Conservation (phyloP, 257 asterid genomes). For the Cordia subcordata region DNA sequence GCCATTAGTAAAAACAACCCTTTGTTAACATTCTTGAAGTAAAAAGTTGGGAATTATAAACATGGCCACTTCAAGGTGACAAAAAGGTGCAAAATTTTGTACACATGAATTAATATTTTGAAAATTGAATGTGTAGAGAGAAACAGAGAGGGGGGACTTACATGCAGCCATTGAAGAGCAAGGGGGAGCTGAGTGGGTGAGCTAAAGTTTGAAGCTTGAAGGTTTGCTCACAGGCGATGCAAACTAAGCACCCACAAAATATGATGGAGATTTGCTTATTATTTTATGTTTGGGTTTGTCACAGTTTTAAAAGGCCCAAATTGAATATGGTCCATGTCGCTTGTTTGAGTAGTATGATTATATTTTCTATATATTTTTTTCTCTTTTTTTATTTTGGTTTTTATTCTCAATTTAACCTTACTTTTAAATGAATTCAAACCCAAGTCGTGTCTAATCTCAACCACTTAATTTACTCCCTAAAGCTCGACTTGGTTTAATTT, state of each 20-base stretch:
- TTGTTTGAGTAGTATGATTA: neutral
- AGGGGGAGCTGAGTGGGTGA: neutral
- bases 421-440: too few species aligned
- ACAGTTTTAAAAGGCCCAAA: neutral
- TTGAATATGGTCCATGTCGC: neutral
- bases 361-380: too few species aligned
- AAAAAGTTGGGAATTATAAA: neutral
- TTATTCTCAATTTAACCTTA: too few species aligned
- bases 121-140: neutral
- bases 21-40: neutral
- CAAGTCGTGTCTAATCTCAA: too few species aligned
- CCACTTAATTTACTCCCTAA: too few species aligned
- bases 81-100: neutral
- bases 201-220: slow-evolving; percentile 8
- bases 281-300: neutral
- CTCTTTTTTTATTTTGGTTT: too few species aligned
- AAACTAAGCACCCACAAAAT: neutral
- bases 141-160: neutral
- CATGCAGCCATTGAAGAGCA: slow-evolving; percentile 8
- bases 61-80: neutral
- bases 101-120: neutral
- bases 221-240: neutral
- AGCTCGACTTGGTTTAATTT: too few species aligned
- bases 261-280: neutral
- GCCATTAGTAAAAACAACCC: neutral